Conservation (phyloP, 306 rosid genomes). For the Oemleria cerasiformis region DNA sequence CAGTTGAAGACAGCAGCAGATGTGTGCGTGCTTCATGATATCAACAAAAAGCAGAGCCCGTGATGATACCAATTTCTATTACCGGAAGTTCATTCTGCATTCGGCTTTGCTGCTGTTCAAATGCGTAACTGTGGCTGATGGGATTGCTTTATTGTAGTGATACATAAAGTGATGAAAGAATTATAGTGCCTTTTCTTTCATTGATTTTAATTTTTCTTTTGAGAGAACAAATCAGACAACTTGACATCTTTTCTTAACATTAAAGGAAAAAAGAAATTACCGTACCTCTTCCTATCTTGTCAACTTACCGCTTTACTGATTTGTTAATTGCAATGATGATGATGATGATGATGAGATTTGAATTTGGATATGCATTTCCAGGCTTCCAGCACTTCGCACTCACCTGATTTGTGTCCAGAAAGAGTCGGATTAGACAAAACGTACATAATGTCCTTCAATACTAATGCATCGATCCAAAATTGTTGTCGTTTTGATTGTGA, state of each 20-base stretch:
- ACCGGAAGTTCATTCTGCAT: neutral
- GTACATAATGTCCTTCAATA: no score
- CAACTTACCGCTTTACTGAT: neutral
- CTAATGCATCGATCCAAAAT: no score
- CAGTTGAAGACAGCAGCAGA: constrained; percentile 82
- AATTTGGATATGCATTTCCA: neutral
- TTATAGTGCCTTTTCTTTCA: neutral
- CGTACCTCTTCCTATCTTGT: neutral
- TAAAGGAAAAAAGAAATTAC: neutral
- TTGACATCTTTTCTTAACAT: neutral
- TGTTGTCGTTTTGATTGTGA: no score
- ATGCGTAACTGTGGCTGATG: neutral
- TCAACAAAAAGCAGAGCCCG: constrained; percentile 45
- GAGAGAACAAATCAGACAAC: neutral
- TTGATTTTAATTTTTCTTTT: neutral
- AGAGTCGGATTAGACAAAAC: neutral
- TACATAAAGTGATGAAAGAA: neutral
- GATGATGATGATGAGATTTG: neutral
- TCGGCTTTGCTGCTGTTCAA: constrained; percentile 5
- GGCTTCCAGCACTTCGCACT: neutral
- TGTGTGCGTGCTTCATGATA: constrained; percentile 58
- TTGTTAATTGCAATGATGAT: neutral
- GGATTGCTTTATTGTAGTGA: neutral
- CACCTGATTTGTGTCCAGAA: neutral
- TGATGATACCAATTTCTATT: constrained; percentile 22